These are phyloP conservation scores for Dothideomycetes sp. DNA, from an alignment of 2,329 filamentous ascomycete genomes.

Conservation along the genomic window DNA sequence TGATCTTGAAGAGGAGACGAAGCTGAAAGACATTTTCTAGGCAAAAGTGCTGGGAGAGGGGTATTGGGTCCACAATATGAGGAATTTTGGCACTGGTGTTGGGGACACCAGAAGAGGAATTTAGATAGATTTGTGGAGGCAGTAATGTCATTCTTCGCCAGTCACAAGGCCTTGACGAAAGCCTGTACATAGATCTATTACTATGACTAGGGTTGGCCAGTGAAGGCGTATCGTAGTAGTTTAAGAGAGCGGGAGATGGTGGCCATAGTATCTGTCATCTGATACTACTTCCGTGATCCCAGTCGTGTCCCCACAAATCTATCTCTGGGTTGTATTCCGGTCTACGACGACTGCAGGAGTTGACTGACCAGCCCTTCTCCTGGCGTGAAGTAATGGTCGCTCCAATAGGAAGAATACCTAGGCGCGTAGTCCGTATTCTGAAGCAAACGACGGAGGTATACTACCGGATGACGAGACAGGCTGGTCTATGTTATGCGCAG, in stretches of 20 bases:
- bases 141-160: conserved; percentile 1
- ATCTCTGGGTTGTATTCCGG: too few species aligned
- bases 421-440: neutral
- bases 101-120: conserved; percentile 21
- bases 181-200: neutral
- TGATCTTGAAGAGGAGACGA: conserved; percentile 16
- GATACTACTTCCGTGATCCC: too few species aligned
- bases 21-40: conserved; percentile 24
- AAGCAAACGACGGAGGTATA: neutral
- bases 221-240: too few species aligned
- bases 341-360: too few species aligned
- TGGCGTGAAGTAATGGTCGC: too few species aligned
- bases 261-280: too few species aligned
- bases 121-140: conserved; percentile 21
- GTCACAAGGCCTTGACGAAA: neutral
- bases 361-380: too few species aligned
- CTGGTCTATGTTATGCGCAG: too few species aligned
- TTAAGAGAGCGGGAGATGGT: too few species aligned
- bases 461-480: too few species aligned
- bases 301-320: too few species aligned
- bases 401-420: neutral
- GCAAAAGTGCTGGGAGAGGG: conserved; percentile 26
- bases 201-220: neutral
- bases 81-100: conserved; percentile 26
- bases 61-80: conserved; percentile 24